phyloP scores from a whole-genome alignment of 2,329 filamentous ascomycete genomes.

The Clonostachys rhizophaga region DNA sequence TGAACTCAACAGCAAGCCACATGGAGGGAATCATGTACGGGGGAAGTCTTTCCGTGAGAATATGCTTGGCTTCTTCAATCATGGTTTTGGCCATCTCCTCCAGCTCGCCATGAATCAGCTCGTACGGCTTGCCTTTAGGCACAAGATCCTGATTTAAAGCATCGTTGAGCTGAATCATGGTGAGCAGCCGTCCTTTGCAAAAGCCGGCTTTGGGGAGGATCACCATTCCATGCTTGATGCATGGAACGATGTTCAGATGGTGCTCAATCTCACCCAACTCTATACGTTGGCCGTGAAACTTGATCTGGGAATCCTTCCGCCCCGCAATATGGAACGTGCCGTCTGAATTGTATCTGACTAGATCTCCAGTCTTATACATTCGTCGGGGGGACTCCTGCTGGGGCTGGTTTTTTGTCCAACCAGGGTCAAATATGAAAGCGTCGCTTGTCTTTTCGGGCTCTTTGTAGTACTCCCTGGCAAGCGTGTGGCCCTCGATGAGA shows the following conservation, averaged over 20 bases:
- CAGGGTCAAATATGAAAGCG: slow-evolving; percentile 33
- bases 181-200: slow-evolving; percentile 3
- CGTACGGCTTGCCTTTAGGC: slow-evolving; percentile 2
- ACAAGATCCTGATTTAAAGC: slow-evolving; percentile 1
- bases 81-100: background rate
- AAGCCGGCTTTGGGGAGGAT: slow-evolving; percentile 5
- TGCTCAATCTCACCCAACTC: slow-evolving; percentile 23
- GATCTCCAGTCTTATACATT: slow-evolving; percentile 40
- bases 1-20: slow-evolving; percentile 15
- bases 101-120: slow-evolving; percentile 4
- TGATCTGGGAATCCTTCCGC: slow-evolving; percentile 20
- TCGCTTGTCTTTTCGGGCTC: slow-evolving; percentile 43
- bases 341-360: slow-evolving; percentile 33
- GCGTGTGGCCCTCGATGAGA: slow-evolving; percentile 25
- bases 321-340: slow-evolving; percentile 33
- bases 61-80: slow-evolving; percentile 6
- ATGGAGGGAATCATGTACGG: slow-evolving; percentile 26
- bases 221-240: slow-evolving; percentile 1
- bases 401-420: slow-evolving; percentile 1
- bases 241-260: slow-evolving; percentile 6
- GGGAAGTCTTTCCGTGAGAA: slow-evolving; percentile 12
- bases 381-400: background rate
- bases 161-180: slow-evolving; percentile 2
- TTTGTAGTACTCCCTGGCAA: slow-evolving; percentile 39
- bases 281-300: slow-evolving; percentile 23